Base-by-base conservation (phyloP, 2,329 filamentous ascomycete species). In the Arachnomyces sp. region DNA sequence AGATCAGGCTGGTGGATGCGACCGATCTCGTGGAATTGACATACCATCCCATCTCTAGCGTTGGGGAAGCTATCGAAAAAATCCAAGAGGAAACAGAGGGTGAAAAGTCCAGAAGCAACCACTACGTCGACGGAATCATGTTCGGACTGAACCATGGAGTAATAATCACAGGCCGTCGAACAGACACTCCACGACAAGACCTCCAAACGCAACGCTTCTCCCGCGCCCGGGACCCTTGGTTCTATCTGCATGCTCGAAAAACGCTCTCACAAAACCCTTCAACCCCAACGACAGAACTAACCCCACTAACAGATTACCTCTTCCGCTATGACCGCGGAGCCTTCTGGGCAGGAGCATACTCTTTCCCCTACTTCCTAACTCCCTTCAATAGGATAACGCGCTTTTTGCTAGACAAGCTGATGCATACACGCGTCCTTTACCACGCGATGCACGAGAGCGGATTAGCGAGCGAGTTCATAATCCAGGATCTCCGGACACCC, bases 141-240 rank as follows among this genome's bases (percentile, higher is more conserved):
- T 84, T 75, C 54, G 70, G 75, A 0, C 60, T 62, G 11, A 63
- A 66, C 13, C 65, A 65, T 4, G 74, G 76, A 0, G 69, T 83
- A 1, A 61, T 85, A 32, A 81, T 81, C 55, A 67, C 71, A 0
- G 82, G 82, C 0, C 66, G 65, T 7, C 61, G 83, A 12, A 70
- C 70, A 1, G 65, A 82, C 37, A 54, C 63, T 0, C 44, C 68
- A 0, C 68, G 54, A 0, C 29, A 43, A 2, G 60, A 56, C 1
- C 43, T 46, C 2, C 55, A 54, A 33, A 50, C 63, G 9, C 62
- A 60, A 16, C 65, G 56, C 0, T 82, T 85, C 57, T 73, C 72
- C n/a, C 65, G 72, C 8, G 63, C 73, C 0, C 58, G 57, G 3
- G 82, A 88, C 48, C 76, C 79, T 0, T 88, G 82, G 84, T 85